Base-by-base conservation (phyloP, 306 rosid species). In the Pyrus betulifolia region DNA sequence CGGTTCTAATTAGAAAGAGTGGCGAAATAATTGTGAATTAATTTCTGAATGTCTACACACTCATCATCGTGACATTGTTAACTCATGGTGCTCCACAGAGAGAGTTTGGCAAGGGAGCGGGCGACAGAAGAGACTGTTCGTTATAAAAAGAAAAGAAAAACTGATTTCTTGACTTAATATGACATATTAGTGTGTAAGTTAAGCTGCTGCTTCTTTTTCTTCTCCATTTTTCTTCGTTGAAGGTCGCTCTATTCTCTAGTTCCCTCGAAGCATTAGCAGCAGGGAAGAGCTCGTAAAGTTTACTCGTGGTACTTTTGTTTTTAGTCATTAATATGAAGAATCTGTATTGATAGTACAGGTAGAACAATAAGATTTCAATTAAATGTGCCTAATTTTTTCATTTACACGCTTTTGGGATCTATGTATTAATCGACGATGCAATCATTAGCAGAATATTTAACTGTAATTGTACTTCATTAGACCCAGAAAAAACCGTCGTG, bases 241-340 rank as follows among this genome's bases (percentile, higher is more conserved):
- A 67, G 70, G 51, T 62, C 58, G 70, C 55, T 72, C 68, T 31
- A 54, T 51, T 76, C 44, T 40, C 35, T 76, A 81, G 79, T 78
- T 79, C 82, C 87, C 81, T 77, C 71, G 17, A 63, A 44, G 73
- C 69, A 78, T 71, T 18, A 51, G 85, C 83, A 81, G 81, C 75
- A 44, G 64, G 81, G 75, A 80, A 68, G n/a, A 23, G 79, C 78
- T 80, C 82, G 87, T 82, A 84, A 81, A 86, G 62, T 75, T 76
- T 51, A 21, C 77, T 57, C 38, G n/a, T 74, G 62, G 46, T 74
- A 45, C 49, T 38, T 57, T 64, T 79, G 59, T 79, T 64, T 64
- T 81, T 30, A 76, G 72, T 69, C 44, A 54, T 62, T 77, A 46
- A 45, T 49, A 78, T 70, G 76, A 73, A 77, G 62, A 85, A 61